These are phyloP conservation scores for Cryptococcus sp. DNA, from an alignment of 1,284 basidiomycete genomes.

Conservation along the genomic window DNA sequence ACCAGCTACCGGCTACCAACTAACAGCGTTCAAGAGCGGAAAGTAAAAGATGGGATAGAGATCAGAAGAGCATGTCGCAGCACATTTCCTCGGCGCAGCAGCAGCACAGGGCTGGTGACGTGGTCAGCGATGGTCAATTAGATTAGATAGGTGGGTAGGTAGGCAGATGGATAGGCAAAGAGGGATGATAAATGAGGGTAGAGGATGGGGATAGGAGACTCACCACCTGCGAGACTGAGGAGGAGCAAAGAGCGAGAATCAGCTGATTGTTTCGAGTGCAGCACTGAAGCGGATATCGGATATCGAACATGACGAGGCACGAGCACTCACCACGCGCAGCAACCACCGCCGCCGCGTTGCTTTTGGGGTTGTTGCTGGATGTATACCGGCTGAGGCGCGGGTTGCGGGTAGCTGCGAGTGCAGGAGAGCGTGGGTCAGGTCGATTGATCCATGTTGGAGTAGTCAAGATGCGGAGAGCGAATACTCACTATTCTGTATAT, in stretches of 20 bases:
- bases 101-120: conserved; percentile 36
- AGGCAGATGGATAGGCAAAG: neutral
- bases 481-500: conserved; percentile 23
- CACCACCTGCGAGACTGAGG: conserved; percentile 34
- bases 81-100: conserved; percentile 47
- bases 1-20: no score
- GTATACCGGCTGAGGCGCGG: conserved; percentile 49
- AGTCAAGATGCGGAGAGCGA: neutral
- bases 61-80: conserved; percentile 40
- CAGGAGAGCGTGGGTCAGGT: neutral
- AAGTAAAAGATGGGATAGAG: no score
- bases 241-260: conserved; percentile 1
- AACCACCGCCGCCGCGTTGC: conserved; percentile 34
- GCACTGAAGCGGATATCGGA: neutral
- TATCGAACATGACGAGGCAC: neutral
- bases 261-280: neutral
- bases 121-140: neutral
- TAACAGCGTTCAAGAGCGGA: no score
- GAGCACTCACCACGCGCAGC: conserved; percentile 32
- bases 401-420: conserved; percentile 43
- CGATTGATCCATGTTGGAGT: neutral
- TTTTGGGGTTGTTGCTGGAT: conserved; percentile 42
- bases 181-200: no score
- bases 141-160: neutral
- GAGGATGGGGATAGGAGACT: conserved; percentile 16